Evolutionary conservation across 225 moss, liverwort and hornwort genomes (phyloP), one percentile per base, ranked within the genome.

Genomic region (Ulota crispa): DNA sequence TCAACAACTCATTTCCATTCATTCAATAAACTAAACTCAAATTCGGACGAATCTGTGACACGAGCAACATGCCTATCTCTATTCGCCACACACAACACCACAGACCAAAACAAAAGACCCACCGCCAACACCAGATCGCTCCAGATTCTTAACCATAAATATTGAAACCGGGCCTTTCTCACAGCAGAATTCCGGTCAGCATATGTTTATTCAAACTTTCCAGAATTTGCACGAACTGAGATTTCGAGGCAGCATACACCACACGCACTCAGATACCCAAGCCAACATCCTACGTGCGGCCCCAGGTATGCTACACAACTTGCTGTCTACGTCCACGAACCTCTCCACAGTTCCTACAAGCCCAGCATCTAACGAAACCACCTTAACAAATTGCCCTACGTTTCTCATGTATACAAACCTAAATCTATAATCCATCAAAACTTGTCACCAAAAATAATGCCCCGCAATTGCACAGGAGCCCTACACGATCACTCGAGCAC

Each of bases 151-250:
- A 41, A 18, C 53, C 61, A 37, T 5, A 18, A 26, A 41, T 6
- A 12, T 2, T 24, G 20, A 3, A 61, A 19, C 47, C 54, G 2
- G 18, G 50, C 71, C 4, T 4, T 30, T 39, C 2, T 12, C 11
- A 63, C 36, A 60, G 26, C 72, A 60, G 14, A 79, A 39, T 27
- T 80, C 75, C 41, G 47, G 53, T 42, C 71, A 53, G 74, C 24
- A 47, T 45, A 73, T 62, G 14, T 74, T 81, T 78, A 78, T 69
- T 81, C 20, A 61, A 81, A 73, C 31, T 69, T 80, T 12, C 62
- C 42, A 23, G 52, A 70, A 71, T 75, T 14, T 34, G 64, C 65
- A 78, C 52, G 70, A 42, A 52, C 15, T 70, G 15, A 73, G 66
- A 73, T 78, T 74, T 75, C 52, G 5, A 31, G 62, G n/a, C 61